These are phyloP conservation scores for Fusarium sulawesiense DNA, from an alignment of 2,329 filamentous ascomycete genomes.

Conservation along the genomic window DNA sequence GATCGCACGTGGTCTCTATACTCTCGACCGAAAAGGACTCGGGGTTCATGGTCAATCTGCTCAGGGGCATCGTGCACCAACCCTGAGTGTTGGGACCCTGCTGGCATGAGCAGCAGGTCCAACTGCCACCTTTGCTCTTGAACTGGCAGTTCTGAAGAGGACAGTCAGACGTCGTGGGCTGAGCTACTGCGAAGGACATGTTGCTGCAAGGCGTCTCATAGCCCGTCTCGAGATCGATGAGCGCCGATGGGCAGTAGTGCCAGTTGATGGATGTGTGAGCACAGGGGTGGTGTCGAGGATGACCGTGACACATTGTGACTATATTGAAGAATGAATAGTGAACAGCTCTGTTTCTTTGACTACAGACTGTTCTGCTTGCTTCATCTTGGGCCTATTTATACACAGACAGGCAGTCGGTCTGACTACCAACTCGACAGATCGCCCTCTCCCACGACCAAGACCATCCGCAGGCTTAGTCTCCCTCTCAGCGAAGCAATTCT, in stretches of 20 bases:
- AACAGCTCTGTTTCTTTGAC: not conserved
- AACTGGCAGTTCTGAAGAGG: slow-evolving; percentile 65
- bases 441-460: slow-evolving; percentile 23
- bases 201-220: slow-evolving; percentile 63
- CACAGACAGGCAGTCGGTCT: not conserved
- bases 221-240: slow-evolving; percentile 62
- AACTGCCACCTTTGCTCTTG: slow-evolving; percentile 60
- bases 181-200: slow-evolving; percentile 59
- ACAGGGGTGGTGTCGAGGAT: slow-evolving; percentile 64
- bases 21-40: slow-evolving; percentile 51
- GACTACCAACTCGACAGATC: slow-evolving; percentile 29
- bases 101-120: slow-evolving; percentile 66
- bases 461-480: slow-evolving; percentile 60
- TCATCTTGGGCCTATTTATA: slow-evolving; percentile 38
- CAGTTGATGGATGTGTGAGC: slow-evolving; percentile 66
- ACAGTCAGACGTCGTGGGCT: slow-evolving; percentile 58
- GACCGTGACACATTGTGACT: slow-evolving; percentile 64
- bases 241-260: slow-evolving; percentile 62
- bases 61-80: slow-evolving; percentile 61
- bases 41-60: slow-evolving; percentile 48
- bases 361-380: not conserved
- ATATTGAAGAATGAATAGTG: not conserved
- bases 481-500: slow-evolving; percentile 73
- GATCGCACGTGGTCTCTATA: slow-evolving; percentile 59
- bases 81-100: slow-evolving; percentile 63